Evolutionary conservation across 2,329 filamentous ascomycete genomes (phyloP).

Genomic region (Ceratocystis huliohia): DNA sequence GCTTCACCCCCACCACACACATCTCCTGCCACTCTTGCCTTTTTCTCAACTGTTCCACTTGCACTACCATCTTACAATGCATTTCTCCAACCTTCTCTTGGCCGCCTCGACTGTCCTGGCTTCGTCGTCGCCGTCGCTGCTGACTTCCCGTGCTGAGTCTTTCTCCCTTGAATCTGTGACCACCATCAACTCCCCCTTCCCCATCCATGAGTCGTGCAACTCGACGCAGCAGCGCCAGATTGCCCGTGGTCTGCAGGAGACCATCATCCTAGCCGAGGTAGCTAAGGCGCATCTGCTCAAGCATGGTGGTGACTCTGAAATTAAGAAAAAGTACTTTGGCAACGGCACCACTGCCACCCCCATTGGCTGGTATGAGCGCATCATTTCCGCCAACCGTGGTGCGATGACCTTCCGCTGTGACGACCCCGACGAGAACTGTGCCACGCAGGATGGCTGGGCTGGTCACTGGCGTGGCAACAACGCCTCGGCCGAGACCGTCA

Average conservation of each 20-base stretch:
- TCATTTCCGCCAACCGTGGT: constrained; percentile 45
- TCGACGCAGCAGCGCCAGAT: constrained; percentile 46
- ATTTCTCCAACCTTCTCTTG: constrained; percentile 7
- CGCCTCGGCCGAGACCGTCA: constrained; percentile 54
- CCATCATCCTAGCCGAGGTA: constrained; percentile 44
- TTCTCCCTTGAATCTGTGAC: not conserved
- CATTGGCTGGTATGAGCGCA: constrained; percentile 49
- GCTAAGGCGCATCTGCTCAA: constrained; percentile 50
- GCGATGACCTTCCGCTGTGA: constrained; percentile 54
- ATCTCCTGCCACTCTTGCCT: not conserved
- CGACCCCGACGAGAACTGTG: constrained; percentile 53
- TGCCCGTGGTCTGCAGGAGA: constrained; percentile 43
- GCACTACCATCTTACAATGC: constrained; percentile 1
- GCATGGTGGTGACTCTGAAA: constrained; percentile 43
- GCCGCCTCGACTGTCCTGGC: not conserved
- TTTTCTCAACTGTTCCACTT: not conserved
- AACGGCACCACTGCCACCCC: constrained; percentile 43
- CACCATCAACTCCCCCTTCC: constrained; percentile 21
- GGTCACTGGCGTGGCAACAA: constrained; percentile 57
- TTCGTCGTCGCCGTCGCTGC: not conserved
- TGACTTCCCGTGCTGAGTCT: not conserved
- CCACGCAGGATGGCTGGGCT: constrained; percentile 41
- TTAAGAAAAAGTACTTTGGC: constrained; percentile 56
- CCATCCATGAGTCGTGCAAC: constrained; percentile 53
- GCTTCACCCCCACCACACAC: not conserved